Conservation (phyloP, 352 stramenopile genomes). For the Phytopythium vexans region DNA sequence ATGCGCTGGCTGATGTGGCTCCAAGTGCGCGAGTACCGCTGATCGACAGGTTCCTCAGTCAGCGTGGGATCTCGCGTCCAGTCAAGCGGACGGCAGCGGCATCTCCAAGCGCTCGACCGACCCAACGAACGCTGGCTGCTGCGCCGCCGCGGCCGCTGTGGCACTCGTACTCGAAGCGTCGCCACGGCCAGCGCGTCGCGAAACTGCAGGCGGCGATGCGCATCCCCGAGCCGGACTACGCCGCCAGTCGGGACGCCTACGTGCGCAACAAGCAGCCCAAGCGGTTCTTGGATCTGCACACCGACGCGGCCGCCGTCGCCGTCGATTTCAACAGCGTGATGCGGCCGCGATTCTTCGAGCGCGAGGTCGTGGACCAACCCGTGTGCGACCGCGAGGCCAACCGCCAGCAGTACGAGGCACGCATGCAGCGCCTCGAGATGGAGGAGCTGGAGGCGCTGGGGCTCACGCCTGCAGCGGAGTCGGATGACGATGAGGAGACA, state of each 20-base stretch:
- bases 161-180: conserved; percentile 39
- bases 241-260: conserved; percentile 46
- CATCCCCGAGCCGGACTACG: conserved; percentile 32
- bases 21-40: too few relatives aligned
- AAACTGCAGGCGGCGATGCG: conserved; percentile 29
- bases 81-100: too few relatives aligned
- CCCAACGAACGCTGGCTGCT: too few relatives aligned
- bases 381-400: conserved; percentile 53
- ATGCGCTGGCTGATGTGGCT: too few relatives aligned
- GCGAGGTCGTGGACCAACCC: conserved; percentile 43
- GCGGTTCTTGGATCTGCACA: conserved; percentile 43
- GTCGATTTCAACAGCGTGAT: conserved; percentile 33
- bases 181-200: conserved; percentile 21
- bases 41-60: too few relatives aligned
- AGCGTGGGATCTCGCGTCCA: too few relatives aligned
- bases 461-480: too few relatives aligned
- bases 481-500: too few relatives aligned
- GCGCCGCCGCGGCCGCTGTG: conserved; percentile 16
- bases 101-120: too few relatives aligned
- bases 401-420: conserved; percentile 27
- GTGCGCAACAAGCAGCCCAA: conserved; percentile 35
- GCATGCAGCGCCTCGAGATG: conserved; percentile 13
- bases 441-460: conserved; percentile 8
- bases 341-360: conserved; percentile 42
- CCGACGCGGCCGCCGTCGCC: conserved; percentile 33